phyloP scores from a whole-genome alignment of 129 eudicot genomes.

The Artemisia annua region DNA sequence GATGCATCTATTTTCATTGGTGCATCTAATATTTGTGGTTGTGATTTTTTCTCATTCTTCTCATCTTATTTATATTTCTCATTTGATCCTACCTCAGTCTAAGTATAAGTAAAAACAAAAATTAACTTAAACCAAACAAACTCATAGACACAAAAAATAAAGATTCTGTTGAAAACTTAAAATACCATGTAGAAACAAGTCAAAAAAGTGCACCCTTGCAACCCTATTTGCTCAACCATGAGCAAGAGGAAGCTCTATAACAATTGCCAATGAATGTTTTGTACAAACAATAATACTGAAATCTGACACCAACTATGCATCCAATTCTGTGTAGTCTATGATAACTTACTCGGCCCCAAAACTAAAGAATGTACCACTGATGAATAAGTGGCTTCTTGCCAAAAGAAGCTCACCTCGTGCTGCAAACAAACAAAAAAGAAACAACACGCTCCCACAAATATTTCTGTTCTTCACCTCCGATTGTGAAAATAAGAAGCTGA shows the following conservation, averaged over 20 bases:
- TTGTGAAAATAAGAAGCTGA: not conserved
- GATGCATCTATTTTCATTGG: too few relatives aligned
- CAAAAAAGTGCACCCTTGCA: slow-evolving; percentile 19
- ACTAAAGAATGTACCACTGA: slow-evolving; percentile 7
- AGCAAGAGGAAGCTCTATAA: slow-evolving; percentile 19
- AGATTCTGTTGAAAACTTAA: not conserved
- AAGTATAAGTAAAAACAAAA: not conserved
- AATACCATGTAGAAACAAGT: slow-evolving; percentile 14
- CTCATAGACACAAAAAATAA: too few relatives aligned
- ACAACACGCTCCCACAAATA: slow-evolving; percentile 19
- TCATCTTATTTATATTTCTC: too few relatives aligned
- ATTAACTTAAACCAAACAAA: not conserved
- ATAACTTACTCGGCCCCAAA: slow-evolving; percentile 8
- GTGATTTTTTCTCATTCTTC: too few relatives aligned
- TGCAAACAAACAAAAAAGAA: slow-evolving; percentile 19
- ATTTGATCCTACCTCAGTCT: too few relatives aligned
- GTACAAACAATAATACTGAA: slow-evolving; percentile 16
- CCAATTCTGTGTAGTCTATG: slow-evolving; percentile 10
- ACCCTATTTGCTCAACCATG: slow-evolving; percentile 36
- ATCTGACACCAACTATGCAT: slow-evolving; percentile 20
- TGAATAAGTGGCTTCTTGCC: slow-evolving; percentile 21
- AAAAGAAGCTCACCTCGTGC: slow-evolving; percentile 25
- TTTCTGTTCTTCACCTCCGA: slow-evolving; percentile 31
- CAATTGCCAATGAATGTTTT: slow-evolving; percentile 30
- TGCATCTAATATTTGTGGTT: too few relatives aligned